Conservation (phyloP, 352 stramenopile genomes). For the Pythium aristosporum region DNA sequence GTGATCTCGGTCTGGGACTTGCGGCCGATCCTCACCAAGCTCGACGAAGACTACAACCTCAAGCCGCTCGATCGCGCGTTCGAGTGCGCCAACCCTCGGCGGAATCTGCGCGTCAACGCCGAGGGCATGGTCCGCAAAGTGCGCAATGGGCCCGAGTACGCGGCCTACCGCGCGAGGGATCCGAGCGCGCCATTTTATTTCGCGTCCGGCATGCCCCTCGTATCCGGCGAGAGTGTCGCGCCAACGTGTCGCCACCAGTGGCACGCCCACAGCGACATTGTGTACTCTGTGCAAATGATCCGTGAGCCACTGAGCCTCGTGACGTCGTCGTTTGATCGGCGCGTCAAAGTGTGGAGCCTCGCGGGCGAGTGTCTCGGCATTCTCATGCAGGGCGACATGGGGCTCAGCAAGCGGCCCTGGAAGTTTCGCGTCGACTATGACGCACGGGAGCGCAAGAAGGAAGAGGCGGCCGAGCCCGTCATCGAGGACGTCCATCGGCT, state of each 20-base stretch:
- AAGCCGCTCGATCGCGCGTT: constrained; percentile 44
- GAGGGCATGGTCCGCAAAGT: constrained; percentile 68
- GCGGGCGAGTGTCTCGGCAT: constrained; percentile 65
- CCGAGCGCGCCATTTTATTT: constrained; percentile 63
- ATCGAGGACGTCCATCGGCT: constrained; percentile 59
- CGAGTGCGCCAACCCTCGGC: constrained; percentile 70
- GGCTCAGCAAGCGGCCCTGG: constrained; percentile 48
- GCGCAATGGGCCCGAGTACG: constrained; percentile 61
- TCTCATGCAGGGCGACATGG: constrained; percentile 71
- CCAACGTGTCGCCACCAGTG: constrained; percentile 50
- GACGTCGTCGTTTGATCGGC: constrained; percentile 77
- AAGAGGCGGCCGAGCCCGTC: constrained; percentile 47
- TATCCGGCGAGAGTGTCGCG: neutral
- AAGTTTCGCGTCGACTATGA: constrained; percentile 76
- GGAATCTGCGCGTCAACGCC: constrained; percentile 74
- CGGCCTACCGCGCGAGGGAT: constrained; percentile 50
- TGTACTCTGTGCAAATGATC: constrained; percentile 79
- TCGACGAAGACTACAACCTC: constrained; percentile 53
- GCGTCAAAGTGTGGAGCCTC: constrained; percentile 72
- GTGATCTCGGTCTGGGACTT: constrained; percentile 75
- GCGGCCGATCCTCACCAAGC: constrained; percentile 47
- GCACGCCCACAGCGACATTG: constrained; percentile 68
- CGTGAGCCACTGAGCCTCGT: constrained; percentile 64
- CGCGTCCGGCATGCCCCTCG: constrained; percentile 45
- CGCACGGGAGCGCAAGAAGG: constrained; percentile 65